Conservation (phyloP, 2,329 filamentous ascomycete species). For the Davidsoniella virescens region DNA sequence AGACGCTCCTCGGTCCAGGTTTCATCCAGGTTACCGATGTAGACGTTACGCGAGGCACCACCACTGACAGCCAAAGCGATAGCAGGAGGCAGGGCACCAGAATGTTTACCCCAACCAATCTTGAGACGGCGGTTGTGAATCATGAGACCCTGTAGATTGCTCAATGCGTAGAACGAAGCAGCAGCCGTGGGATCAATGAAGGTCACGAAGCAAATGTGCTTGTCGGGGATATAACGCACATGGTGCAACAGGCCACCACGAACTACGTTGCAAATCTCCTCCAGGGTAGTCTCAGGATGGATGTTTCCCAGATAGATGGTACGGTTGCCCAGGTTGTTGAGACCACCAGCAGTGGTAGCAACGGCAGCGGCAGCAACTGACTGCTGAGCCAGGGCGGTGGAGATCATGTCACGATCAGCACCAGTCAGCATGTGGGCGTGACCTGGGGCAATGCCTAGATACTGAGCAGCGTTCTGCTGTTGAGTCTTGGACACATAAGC, state of each 20-base stretch:
- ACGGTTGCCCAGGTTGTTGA: conserved; percentile 92
- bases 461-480: conserved; percentile 97
- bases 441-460: conserved; percentile 88
- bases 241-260: conserved; percentile 90
- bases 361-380: conserved; percentile 94
- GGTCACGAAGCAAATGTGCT: conserved; percentile 99
- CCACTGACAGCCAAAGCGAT: conserved; percentile 93
- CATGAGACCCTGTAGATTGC: conserved; percentile 95
- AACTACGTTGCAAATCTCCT: conserved; percentile 99
- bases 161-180: conserved; percentile 92
- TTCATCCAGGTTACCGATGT: conserved; percentile 94
- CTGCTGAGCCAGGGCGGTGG: conserved; percentile 88
- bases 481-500: conserved; percentile 99
- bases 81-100: conserved; percentile 82
- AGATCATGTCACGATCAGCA: conserved; percentile 90
- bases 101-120: conserved; percentile 99
- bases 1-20: conserved; percentile 93
- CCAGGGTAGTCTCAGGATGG: conserved; percentile 94
- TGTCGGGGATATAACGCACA: conserved; percentile 97
- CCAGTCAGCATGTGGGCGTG: conserved; percentile 94
- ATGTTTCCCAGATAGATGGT: conserved; percentile 98
- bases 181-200: conserved; percentile 98
- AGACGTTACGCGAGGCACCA: conserved; percentile 94
- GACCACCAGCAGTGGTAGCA: conserved; percentile 86
- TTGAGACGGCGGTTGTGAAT: conserved; percentile 96